These are phyloP conservation scores for Botryosphaeria agaves DNA, from an alignment of 2,329 filamentous ascomycete genomes.

Conservation along the genomic window DNA sequence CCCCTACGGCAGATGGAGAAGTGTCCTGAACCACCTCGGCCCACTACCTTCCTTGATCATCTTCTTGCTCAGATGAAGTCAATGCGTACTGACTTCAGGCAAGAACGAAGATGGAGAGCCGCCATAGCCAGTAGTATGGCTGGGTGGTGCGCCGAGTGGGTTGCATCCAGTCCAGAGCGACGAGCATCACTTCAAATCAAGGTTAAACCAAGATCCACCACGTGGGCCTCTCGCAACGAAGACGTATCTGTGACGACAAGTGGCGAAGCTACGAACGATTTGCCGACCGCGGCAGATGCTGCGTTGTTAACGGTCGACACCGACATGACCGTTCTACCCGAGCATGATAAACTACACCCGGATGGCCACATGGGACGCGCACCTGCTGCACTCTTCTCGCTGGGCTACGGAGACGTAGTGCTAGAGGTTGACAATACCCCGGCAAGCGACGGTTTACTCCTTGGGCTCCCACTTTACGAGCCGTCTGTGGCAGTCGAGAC, in stretches of 20 bases:
- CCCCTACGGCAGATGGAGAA: constrained; percentile 78
- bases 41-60: constrained; percentile 68
- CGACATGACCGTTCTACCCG: no score
- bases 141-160: constrained; percentile 69
- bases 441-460: constrained; percentile 57
- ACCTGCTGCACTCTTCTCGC: constrained; percentile 65
- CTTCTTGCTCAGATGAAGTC: constrained; percentile 85
- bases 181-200: constrained; percentile 52
- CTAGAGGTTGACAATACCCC: constrained; percentile 62
- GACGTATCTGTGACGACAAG: no score
- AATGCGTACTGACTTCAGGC: constrained; percentile 92
- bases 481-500: constrained; percentile 34
- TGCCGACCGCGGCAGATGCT: no score
- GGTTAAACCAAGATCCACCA: no score
- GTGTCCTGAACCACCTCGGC: constrained; percentile 61
- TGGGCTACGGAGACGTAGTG: constrained; percentile 67
- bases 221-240: no score
- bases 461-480: constrained; percentile 67
- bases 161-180: constrained; percentile 45
- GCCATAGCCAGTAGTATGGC: constrained; percentile 65
- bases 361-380: no score
- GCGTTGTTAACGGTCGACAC: no score
- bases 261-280: no score
- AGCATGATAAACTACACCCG: no score
- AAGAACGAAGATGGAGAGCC: constrained; percentile 89